These are phyloP conservation scores for Candida berthetii DNA, from an alignment of 805 yeast species.

Conservation along the genomic window DNA sequence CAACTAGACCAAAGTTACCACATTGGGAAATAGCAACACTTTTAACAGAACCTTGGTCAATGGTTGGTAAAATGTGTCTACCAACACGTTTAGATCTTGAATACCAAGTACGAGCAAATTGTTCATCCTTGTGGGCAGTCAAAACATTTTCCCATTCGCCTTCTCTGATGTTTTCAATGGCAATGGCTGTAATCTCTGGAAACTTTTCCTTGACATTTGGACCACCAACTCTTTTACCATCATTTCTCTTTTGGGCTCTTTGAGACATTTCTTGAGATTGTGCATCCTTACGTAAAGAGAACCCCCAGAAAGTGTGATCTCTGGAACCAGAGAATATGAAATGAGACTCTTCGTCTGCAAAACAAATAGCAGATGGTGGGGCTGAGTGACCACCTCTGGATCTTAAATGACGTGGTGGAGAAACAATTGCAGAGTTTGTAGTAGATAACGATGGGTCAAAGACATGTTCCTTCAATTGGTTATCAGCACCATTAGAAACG, in stretches of 20 bases:
- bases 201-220: constrained; percentile 57
- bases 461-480: constrained; percentile 80
- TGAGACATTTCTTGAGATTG: constrained; percentile 94
- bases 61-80: constrained; percentile 58
- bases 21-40: constrained; percentile 80
- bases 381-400: constrained; percentile 97
- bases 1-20: constrained; percentile 92
- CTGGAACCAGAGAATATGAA: constrained; percentile 79
- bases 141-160: constrained; percentile 93
- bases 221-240: constrained; percentile 53
- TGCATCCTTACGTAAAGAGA: constrained; percentile 91
- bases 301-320: constrained; percentile 85
- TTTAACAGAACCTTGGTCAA: constrained; percentile 74
- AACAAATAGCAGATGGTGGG: constrained; percentile 72
- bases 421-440: constrained; percentile 49
- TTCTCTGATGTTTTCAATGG: constrained; percentile 67
- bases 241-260: constrained; percentile 40
- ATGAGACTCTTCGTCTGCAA: constrained; percentile 80
- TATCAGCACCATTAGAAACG: constrained; percentile 88
- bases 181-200: constrained; percentile 67
- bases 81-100: constrained; percentile 77
- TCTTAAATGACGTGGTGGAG: constrained; percentile 88
- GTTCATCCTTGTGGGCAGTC: constrained; percentile 81
- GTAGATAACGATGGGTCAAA: constrained; percentile 86
- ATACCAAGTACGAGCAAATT: constrained; percentile 89